Conservation (phyloP, 177 flowering plant species). For the Vitis hybrid region DNA sequence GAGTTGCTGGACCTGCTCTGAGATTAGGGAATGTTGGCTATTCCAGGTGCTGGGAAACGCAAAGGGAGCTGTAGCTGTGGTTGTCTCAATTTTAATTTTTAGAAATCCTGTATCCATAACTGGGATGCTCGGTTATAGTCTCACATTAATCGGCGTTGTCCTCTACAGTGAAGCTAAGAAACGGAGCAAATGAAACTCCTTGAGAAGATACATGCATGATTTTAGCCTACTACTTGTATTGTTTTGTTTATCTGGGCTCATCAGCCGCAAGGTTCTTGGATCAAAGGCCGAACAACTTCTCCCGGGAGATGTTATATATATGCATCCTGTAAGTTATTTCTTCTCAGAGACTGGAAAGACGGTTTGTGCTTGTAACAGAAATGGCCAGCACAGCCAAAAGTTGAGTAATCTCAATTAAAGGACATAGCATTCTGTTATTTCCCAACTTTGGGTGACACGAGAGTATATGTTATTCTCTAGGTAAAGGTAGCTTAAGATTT, state of each 20-base stretch:
- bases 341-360: constrained; percentile 25
- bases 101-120: constrained; percentile 71
- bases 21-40: not conserved
- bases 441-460: constrained; percentile 15
- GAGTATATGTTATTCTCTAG: too few relatives aligned
- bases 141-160: constrained; percentile 62
- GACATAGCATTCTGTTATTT: constrained; percentile 26
- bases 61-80: constrained; percentile 74
- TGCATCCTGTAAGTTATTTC: constrained; percentile 20
- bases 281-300: not conserved
- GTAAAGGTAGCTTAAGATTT: too few relatives aligned
- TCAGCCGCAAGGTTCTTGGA: constrained; percentile 14
- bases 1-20: too few relatives aligned
- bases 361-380: constrained; percentile 39
- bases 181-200: constrained; percentile 40
- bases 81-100: constrained; percentile 63
- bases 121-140: constrained; percentile 64
- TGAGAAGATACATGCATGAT: constrained; percentile 6
- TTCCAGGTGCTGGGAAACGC: constrained; percentile 74
- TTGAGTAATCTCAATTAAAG: constrained; percentile 37
- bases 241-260: constrained; percentile 5
- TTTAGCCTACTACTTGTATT: too few relatives aligned
- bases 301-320: not conserved
- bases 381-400: constrained; percentile 22
- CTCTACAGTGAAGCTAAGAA: constrained; percentile 75